A percentile compares a stretch with the other conserved stretches of the same genome.
phyloP scores from a whole-genome alignment of 2,329 filamentous ascomycete genomes.

The Pseudogymnoascus verrucosus region DNA sequence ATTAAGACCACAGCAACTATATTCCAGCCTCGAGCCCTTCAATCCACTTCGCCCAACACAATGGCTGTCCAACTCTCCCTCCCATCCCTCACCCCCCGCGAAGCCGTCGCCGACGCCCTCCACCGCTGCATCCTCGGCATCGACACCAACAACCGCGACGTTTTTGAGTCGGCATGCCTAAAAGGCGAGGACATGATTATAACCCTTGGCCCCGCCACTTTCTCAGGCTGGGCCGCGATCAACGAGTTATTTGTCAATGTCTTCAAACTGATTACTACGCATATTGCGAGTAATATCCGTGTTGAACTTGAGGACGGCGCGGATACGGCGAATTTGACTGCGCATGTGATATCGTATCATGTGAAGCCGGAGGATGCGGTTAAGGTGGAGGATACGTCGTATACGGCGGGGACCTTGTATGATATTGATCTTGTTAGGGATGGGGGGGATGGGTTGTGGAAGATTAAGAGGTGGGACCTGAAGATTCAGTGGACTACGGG shows the following conservation, averaged over 20 bases:
- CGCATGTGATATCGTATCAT: conserved; percentile 25
- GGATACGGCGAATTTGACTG: conserved; percentile 22
- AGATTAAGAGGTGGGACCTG: conserved; percentile 26
- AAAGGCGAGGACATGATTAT: conserved; percentile 14
- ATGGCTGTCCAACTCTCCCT: conserved; percentile 6
- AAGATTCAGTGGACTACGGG: conserved; percentile 28
- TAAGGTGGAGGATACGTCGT: conserved; percentile 19
- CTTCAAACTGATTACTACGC: conserved; percentile 26
- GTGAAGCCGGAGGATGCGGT: conserved; percentile 22
- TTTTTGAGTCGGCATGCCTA: conserved; percentile 21
- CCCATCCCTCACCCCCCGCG: conserved; percentile 18
- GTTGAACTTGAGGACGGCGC: conserved; percentile 23
- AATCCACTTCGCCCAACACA: background rate
- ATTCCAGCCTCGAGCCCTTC: background rate
- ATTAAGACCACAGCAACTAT: background rate
- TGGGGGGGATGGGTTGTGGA: conserved; percentile 27
- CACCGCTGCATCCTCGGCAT: conserved; percentile 21
- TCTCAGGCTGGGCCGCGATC: conserved; percentile 14
- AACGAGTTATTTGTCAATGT: conserved; percentile 15
- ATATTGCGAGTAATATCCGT: conserved; percentile 27
- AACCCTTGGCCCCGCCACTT: background rate
- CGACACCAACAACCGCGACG: conserved; percentile 18
- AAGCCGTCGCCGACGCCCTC: conserved; percentile 23
- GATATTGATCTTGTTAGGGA: conserved; percentile 26
- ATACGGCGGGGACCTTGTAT: conserved; percentile 25